Evolutionary conservation across 1,284 basidiomycete genomes (phyloP).

Genomic region (Leucoagaricus sp.): DNA sequence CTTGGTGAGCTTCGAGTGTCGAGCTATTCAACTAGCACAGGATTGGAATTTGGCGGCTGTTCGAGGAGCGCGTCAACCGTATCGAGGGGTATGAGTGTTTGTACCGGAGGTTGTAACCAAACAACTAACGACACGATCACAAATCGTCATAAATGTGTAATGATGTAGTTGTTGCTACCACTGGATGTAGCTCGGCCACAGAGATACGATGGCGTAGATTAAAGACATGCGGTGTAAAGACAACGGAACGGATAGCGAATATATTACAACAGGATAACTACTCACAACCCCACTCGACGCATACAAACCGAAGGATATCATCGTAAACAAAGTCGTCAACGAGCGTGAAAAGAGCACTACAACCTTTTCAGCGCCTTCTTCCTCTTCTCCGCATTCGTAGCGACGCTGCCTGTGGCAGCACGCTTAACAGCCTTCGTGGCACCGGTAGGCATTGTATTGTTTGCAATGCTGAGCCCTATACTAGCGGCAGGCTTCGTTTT

Average conservation of each 20-base stretch:
- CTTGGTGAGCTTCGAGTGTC: too few species aligned
- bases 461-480: slow-evolving; percentile 29
- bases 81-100: slow-evolving; percentile 2
- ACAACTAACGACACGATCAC: not conserved
- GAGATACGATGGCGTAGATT: not conserved
- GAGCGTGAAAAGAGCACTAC: slow-evolving; percentile 28
- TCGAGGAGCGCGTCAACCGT: not conserved
- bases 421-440: slow-evolving; percentile 67
- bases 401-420: slow-evolving; percentile 51
- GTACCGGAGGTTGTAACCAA: not conserved
- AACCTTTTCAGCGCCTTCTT: slow-evolving; percentile 84
- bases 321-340: not conserved
- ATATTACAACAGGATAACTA: not conserved
- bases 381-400: slow-evolving; percentile 69
- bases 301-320: slow-evolving; percentile 2
- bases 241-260: slow-evolving; percentile 8
- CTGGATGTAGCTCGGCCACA: too few species aligned
- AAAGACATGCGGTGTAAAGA: slow-evolving; percentile 2
- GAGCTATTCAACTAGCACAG: too few species aligned
- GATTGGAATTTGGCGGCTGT: too few species aligned
- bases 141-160: too few species aligned
- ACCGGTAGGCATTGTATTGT: slow-evolving; percentile 20
- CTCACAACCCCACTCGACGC: not conserved
- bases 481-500: slow-evolving; percentile 33
- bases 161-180: too few species aligned